phyloP scores from a whole-genome alignment of 2,329 filamentous ascomycete genomes.

The Cordyceps fumosorosea region DNA sequence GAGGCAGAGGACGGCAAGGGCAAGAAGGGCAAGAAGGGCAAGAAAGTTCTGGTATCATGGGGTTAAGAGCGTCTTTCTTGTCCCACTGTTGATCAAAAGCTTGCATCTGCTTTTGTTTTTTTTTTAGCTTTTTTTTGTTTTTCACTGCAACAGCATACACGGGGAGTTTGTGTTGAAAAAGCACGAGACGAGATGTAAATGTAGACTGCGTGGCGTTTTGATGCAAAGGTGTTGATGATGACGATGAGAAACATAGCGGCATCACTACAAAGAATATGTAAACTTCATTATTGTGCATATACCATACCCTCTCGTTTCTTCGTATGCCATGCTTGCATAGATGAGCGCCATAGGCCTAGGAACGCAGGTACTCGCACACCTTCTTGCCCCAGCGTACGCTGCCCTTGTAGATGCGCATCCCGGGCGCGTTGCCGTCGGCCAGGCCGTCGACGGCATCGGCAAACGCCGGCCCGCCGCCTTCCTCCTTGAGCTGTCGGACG shows the following conservation, averaged over 20 bases:
- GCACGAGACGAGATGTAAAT: background rate
- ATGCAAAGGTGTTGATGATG: background rate
- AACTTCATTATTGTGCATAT: background rate
- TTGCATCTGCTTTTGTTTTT: background rate
- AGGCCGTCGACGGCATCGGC: conserved; percentile 49
- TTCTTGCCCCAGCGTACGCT: conserved; percentile 40
- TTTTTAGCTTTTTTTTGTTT: background rate
- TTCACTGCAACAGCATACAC: background rate
- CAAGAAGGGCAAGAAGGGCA: conserved; percentile 51
- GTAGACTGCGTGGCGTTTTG: background rate
- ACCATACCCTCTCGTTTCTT: background rate
- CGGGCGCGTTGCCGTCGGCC: conserved; percentile 42
- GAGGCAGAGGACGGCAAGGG: conserved; percentile 31
- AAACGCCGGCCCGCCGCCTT: conserved; percentile 39
- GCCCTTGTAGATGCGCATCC: conserved; percentile 49
- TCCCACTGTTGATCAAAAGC: background rate
- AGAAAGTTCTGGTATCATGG: conserved; percentile 54
- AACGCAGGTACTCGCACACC: conserved; percentile 40
- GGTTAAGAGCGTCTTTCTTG: conserved; percentile 31
- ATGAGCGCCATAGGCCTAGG: background rate
- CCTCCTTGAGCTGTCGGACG: conserved; percentile 39
- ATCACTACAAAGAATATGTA: background rate
- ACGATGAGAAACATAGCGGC: background rate
- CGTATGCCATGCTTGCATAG: background rate
- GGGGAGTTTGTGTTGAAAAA: background rate